phyloP scores from a whole-genome alignment of 768 basidiomycete species.

The Suillus hirtellus region DNA sequence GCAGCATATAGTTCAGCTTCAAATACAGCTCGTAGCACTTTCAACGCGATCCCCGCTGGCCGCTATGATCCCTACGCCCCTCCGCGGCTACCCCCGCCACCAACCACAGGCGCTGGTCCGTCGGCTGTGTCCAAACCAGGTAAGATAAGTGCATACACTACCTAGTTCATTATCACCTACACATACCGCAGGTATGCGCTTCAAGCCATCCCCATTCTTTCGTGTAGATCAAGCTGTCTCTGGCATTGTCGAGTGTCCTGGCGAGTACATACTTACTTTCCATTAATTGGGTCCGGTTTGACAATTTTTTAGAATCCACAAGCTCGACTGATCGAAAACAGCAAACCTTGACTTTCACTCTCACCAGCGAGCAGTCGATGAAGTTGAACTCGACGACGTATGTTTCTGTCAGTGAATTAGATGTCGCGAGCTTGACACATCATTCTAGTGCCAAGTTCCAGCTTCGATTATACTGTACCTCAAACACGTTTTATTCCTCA shows the following conservation, averaged over 20 bases:
- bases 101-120: conserved; percentile 39
- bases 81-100: conserved; percentile 45
- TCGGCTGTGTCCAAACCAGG: conserved; percentile 28
- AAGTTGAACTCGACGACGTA: conserved; percentile 63
- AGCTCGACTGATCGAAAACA: conserved; percentile 77
- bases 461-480: conserved; percentile 87
- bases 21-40: conserved; percentile 20
- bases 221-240: conserved; percentile 66
- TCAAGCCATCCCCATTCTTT: conserved; percentile 82
- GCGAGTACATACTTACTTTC: conserved; percentile 39
- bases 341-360: conserved; percentile 59
- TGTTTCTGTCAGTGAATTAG: conserved; percentile 22
- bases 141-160: conserved; percentile 21
- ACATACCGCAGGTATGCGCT: conserved; percentile 56
- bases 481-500: conserved; percentile 66
- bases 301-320: conserved; percentile 58
- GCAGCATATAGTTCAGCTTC: conserved; percentile 21
- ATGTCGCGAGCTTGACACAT: neutral
- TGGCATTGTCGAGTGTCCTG: conserved; percentile 72
- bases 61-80: conserved; percentile 72
- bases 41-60: conserved; percentile 31
- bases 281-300: conserved; percentile 5
- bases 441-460: conserved; percentile 64
- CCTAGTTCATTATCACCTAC: conserved; percentile 16
- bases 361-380: conserved; percentile 61